Evolutionary conservation across 371 early-diverging fungal species (phyloP), one percentile per base, ranked within the genome.

Genomic region (Mucor irregularis): DNA sequence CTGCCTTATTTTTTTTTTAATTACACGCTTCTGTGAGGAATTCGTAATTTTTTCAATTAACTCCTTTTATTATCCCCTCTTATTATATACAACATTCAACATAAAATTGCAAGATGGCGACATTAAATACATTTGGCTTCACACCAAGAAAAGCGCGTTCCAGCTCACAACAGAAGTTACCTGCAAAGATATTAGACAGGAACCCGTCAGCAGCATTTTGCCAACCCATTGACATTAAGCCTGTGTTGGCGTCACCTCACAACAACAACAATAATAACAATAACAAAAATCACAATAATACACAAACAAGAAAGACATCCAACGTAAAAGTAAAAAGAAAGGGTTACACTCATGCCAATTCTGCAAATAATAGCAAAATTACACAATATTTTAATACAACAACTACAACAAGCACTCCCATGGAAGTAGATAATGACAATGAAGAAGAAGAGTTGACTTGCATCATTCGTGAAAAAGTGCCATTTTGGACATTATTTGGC

Each of bases 81-180:
- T 24, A 35, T 26, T 10, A 19, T n/a, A n/a, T n/a, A n/a, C n/a
- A n/a, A n/a, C n/a, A 26, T 37, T 17, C 29, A 31, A 31, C 26
- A 5, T 26, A 37, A 33, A 13, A 10, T 19, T 31, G 11, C 10
- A 14, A 51, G 30, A 53, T 53, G 53, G 17, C 53, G 13, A 53
- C 53, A 25, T 22, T 53, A 6, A 30, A 44, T 34, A 45, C 53
- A 11, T 53, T 53, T 34, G 48, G 48, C 2, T 33, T 53, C 31
- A 17, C 44, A 0, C 19, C 42, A 33, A 53, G 45, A 22, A 26
- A 14, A n/a, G 8, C 17, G 10, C 5, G 5, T n/a, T 45, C n/a
- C n/a, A 4, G 9, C 9, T n/a, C n/a, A n/a, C n/a, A n/a, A n/a
- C n/a, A n/a, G n/a, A n/a, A n/a, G n/a, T n/a, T n/a, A n/a, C 11